phyloP scores from a whole-genome alignment of 2,329 filamentous ascomycete genomes.

The Aspergillus flavus region DNA sequence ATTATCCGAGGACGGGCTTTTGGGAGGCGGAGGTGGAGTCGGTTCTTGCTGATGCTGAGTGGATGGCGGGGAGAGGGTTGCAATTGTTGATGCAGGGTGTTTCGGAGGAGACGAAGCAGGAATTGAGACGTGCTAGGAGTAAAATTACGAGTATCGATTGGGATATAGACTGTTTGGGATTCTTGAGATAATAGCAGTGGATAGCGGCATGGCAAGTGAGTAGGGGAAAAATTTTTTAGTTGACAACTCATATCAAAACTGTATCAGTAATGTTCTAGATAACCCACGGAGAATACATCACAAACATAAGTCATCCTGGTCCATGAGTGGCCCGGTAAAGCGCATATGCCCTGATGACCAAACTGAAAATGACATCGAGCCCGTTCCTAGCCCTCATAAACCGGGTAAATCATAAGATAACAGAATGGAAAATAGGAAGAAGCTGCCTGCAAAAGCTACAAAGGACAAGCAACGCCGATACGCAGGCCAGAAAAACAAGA shows the following conservation, averaged over 20 bases:
- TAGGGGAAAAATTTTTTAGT: not conserved
- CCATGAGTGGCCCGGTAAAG: not conserved
- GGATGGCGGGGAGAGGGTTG: not conserved
- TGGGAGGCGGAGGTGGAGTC: not conserved
- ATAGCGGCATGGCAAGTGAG: not conserved
- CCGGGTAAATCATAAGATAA: not conserved
- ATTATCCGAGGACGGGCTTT: not conserved
- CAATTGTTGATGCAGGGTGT: not conserved
- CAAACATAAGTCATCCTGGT: conserved; percentile 5
- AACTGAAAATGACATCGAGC: conserved; percentile 2
- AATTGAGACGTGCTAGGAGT: not conserved
- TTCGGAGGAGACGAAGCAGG: not conserved
- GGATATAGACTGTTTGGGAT: not conserved
- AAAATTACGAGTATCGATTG: not conserved
- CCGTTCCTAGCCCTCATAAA: not conserved
- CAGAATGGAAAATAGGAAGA: not conserved
- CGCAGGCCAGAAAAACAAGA: not conserved
- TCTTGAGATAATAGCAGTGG: not conserved
- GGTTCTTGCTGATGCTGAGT: not conserved
- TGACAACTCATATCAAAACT: not conserved
- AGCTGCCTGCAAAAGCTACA: conserved; percentile 4
- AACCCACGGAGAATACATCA: not conserved
- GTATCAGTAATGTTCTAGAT: not conserved
- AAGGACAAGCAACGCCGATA: not conserved
- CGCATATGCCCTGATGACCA: not conserved